Evolutionary conservation across 352 stramenopile genomes (phyloP).

Genomic region (Globisporangium heterothallicum): DNA sequence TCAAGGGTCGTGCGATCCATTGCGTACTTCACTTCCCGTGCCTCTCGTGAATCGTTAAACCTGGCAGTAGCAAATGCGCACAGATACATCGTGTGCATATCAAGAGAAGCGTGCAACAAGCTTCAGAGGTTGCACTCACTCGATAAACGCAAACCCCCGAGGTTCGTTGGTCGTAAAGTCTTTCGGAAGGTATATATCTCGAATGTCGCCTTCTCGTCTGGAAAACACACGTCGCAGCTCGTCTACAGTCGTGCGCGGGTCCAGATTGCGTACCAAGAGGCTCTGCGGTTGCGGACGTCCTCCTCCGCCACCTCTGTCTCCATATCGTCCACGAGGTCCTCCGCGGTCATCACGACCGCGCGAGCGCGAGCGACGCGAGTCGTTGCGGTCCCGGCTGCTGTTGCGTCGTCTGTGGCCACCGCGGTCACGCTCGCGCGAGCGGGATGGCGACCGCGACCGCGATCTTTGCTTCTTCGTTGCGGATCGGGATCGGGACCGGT

Average conservation of each 20-base stretch:
- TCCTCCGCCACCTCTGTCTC: not conserved
- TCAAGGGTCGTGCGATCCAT: conserved; percentile 68
- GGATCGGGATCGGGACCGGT: conserved; percentile 33
- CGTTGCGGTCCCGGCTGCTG: conserved; percentile 17
- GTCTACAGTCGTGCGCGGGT: conserved; percentile 28
- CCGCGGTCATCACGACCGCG: conserved; percentile 13
- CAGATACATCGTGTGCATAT: not conserved
- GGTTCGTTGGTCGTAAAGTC: conserved; percentile 48
- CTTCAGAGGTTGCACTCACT: conserved; percentile 24
- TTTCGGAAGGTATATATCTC: conserved; percentile 64
- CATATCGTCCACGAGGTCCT: conserved; percentile 5
- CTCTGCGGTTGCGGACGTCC: conserved; percentile 29
- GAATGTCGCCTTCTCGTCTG: conserved; percentile 40
- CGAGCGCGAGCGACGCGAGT: conserved; percentile 16
- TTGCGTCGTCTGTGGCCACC: conserved; percentile 14
- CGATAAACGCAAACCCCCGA: conserved; percentile 80
- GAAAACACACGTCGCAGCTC: conserved; percentile 47
- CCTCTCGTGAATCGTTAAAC: conserved; percentile 57
- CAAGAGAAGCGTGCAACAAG: not conserved
- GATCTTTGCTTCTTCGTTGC: conserved; percentile 11
- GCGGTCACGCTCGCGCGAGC: conserved; percentile 23
- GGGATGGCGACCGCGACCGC: conserved; percentile 30
- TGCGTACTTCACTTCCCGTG: conserved; percentile 60
- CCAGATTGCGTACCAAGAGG: conserved; percentile 49
- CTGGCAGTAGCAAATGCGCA: conserved; percentile 10